These are phyloP conservation scores for Vachellia pachyceras DNA, from an alignment of 306 rosid species.

Conservation along the genomic window DNA sequence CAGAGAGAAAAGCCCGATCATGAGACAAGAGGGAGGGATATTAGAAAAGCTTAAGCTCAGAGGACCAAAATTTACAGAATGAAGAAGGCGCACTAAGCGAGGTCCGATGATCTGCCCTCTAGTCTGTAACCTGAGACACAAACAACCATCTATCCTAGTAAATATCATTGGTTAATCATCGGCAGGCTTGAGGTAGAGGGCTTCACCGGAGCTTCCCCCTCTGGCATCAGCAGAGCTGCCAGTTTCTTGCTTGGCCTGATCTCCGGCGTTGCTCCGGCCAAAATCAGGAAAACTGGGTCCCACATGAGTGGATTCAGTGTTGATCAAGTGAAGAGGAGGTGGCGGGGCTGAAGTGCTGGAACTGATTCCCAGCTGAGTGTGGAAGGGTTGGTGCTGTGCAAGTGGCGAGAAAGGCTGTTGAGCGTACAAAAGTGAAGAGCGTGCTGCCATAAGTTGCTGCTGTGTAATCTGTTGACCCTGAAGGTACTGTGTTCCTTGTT, in stretches of 20 bases:
- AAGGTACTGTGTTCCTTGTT: constrained; percentile 89
- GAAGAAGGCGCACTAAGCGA: constrained; percentile 38
- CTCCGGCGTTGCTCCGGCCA: constrained; percentile 60
- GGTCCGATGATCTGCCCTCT: background rate
- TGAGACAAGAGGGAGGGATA: background rate
- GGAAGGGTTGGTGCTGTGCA: constrained; percentile 81
- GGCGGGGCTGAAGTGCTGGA: background rate
- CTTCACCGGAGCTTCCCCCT: constrained; percentile 76
- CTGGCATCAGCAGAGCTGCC: constrained; percentile 73
- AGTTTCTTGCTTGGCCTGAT: constrained; percentile 76
- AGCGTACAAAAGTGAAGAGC: constrained; percentile 86
- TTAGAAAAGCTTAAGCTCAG: background rate
- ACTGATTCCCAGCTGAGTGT: constrained; percentile 75
- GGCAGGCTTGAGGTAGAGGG: constrained; percentile 69
- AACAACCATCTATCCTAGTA: constrained; percentile 34
- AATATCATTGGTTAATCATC: constrained; percentile 52
- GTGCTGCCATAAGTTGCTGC: constrained; percentile 86
- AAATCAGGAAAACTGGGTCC: constrained; percentile 79
- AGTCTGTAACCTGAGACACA: constrained; percentile 5
- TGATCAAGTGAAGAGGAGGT: constrained; percentile 72
- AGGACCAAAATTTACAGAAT: constrained; percentile 35
- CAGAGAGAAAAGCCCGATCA: background rate
- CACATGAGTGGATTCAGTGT: constrained; percentile 57
- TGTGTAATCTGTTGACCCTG: constrained; percentile 84
- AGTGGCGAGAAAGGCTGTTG: constrained; percentile 80